A percentile compares a stretch with the other conserved stretches of the same genome.
Conservation (phyloP, 768 basidiomycete species). For the Termitomyces sp. region DNA sequence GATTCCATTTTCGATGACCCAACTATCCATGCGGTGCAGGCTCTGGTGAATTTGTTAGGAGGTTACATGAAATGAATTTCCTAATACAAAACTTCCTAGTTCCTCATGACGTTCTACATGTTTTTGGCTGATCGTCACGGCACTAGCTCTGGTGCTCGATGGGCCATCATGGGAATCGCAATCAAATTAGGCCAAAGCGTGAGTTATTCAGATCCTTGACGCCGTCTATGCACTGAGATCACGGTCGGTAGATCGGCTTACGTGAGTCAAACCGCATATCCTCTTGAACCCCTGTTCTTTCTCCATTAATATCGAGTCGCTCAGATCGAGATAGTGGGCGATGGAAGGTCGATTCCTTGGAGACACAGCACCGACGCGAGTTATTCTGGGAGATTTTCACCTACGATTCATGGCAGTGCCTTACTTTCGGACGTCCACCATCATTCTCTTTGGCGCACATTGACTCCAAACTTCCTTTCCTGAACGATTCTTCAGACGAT, state of each 20-base stretch:
- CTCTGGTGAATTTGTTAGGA: constrained; percentile 40
- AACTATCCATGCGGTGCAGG: constrained; percentile 61
- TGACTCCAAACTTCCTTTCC: constrained; percentile 57
- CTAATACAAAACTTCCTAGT: constrained; percentile 28
- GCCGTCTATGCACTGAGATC: constrained; percentile 4
- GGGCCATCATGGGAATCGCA: constrained; percentile 65
- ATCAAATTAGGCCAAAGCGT: constrained; percentile 69
- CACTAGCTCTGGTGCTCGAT: constrained; percentile 55
- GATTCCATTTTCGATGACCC: constrained; percentile 62
- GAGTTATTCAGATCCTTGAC: constrained; percentile 24
- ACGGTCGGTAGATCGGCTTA: constrained; percentile 50
- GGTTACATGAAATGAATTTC: constrained; percentile 10
- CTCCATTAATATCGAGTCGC: constrained; percentile 5
- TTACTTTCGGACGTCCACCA: constrained; percentile 66
- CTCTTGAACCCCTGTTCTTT: constrained; percentile 3
- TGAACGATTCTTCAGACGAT: constrained; percentile 44
- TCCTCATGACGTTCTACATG: constrained; percentile 65
- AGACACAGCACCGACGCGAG: constrained; percentile 59
- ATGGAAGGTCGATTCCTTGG: constrained; percentile 54
- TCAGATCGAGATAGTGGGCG: constrained; percentile 66
- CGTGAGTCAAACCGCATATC: constrained; percentile 35
- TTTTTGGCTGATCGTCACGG: constrained; percentile 67
- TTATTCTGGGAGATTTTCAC: constrained; percentile 64
- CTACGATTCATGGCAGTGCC: constrained; percentile 52
- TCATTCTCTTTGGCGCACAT: constrained; percentile 63